Evolutionary conservation across 1,284 basidiomycete species (phyloP), one percentile per base, ranked within the genome.

Genomic region (Sutorius eximius): DNA sequence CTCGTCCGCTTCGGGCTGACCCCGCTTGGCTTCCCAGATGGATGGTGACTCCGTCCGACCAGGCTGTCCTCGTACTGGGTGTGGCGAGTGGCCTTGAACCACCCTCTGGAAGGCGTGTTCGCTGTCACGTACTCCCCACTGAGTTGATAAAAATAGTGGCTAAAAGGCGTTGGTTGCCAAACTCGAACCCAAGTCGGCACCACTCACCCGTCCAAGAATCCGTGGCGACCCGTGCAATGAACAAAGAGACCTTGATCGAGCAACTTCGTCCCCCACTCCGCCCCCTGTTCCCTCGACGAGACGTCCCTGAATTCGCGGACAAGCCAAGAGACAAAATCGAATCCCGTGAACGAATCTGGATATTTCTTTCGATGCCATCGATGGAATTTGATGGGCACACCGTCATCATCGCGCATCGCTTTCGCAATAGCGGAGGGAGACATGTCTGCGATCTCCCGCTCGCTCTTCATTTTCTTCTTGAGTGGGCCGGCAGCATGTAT

Each of bases 301-400:
- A 95, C 82, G 66, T 95, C 93, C 34, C 86, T 80, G 67, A 94
- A 95, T 65, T 93, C 91, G 38, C 88, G 81, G 29, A 90, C 83
- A 18, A 95, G 75, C 93, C 93, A 97, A 1, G 86, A 87, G 34
- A 93, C 87, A 61, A 96, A 85, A 49, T 94, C 90, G 55, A 85
- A 85, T 0, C 93, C 93, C 12, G 86, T 91, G 68, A 97, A 96
- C 4, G 89, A 87, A 61, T 93, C 86, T 3, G 81, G 77, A 63
- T 91, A 91, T 43, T 77, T 78, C 16, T 70, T 74, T 15, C 77
- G 75, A 68, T 92, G 89, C 90, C 91, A 93, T 42, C 81, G 82
- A 60, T 89, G 81, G 56, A 87, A 79, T 65, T 89, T 90, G 70
- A 93, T 89, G 9, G 82, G 82, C 4, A 92, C 78, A 4, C 86